Base-by-base conservation (phyloP, 2,329 filamentous ascomycete species). In the Pezicula carpinea region DNA sequence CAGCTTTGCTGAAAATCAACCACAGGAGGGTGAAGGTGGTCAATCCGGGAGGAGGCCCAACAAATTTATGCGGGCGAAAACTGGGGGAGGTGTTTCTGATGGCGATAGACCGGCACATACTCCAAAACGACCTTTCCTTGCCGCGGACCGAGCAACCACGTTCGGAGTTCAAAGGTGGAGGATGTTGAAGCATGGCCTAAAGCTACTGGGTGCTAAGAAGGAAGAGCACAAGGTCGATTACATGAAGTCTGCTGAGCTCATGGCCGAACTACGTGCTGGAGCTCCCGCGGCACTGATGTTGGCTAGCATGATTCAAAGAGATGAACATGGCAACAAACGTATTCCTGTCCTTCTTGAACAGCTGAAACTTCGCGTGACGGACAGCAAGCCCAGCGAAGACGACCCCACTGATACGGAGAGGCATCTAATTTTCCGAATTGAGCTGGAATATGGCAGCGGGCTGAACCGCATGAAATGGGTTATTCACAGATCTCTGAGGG, bases 391-490 rank as follows among this genome's bases (percentile, higher is more conserved):
- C 10, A 79, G 83, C 50, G 82, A 87, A 36, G 82, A 64, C 29
- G 61, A 65, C 14, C 59, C 57, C 45, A 58, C 34, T 71, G 77
- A 52, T 74, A 84, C 59, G 69, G 63, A 61, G 52, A 71, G 91
- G 23, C 93, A 97, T 66, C 83, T 88, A 60, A 77, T 93, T 7
- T 96, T 97, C 66, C 85, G 85, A 38, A 91, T 99, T 47, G 89
- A 96, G 58, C 74, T 99, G 14, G 93, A 99, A 64, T 99, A 99
- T 64, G 93, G 93, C 13, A 97, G 88, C 63, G 95, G 93, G 0
- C 81, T 93, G 47, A 96, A 92, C 46, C 80, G 93, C 48, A 97
- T 99, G 95, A 89, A 88, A 62, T 99, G 93, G 93, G 85, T 88
- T 15, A 88, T 99, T 49, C 83, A 89, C 59, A 80, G 93, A 45